Base-by-base conservation (phyloP, 306 rosid genomes). In the Cotoneaster glaucophyllus region DNA sequence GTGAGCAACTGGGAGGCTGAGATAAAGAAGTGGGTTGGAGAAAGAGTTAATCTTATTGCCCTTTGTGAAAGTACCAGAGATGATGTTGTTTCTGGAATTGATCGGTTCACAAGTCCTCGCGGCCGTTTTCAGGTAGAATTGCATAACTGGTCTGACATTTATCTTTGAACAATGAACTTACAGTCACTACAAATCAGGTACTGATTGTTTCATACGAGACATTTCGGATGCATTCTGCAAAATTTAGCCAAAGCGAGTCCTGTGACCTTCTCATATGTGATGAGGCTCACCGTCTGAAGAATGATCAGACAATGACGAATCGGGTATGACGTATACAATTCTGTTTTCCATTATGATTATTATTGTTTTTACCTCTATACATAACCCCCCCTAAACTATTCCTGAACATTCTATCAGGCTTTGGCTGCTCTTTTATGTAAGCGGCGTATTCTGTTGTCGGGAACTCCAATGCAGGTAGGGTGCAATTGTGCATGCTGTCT, bases 1-100 rank as follows among this genome's bases (percentile, higher is more conserved):
- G 98, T 94, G 70, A 92, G 96, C 85, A 94, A 94, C 52, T 94
- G 98, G 98, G 98, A 94, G 79, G 96, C 95, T 76, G 98, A 94
- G 83, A 94, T 94, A 56, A 83, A 84, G 53, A 94, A 92, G 89
- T 94, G 98, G 98, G 71, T 91, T 39, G 96, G 97, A 70, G 91
- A 92, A 58, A 92, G 98, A 84, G 78, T 94, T 78, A 78, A 53
- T 70, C 93, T 88, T 58, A 77, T 94, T 66, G 96, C 98, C 73
- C 84, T 94, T 0, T 92, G 97, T 83, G 98, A 94, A 87, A 94
- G 88, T 80, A 85, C 93, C 22, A 86, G 95, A 80, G 92, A 87
- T 61, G 97, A 92, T 89, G 97, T 89, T 69, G 56, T 94, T 83
- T 88, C 88, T 52, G 94, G 92, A 78, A 92, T 94, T 77, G 90